Evolutionary conservation across 2,329 filamentous ascomycete genomes (phyloP).

Genomic region (Periconia macrospinosa): DNA sequence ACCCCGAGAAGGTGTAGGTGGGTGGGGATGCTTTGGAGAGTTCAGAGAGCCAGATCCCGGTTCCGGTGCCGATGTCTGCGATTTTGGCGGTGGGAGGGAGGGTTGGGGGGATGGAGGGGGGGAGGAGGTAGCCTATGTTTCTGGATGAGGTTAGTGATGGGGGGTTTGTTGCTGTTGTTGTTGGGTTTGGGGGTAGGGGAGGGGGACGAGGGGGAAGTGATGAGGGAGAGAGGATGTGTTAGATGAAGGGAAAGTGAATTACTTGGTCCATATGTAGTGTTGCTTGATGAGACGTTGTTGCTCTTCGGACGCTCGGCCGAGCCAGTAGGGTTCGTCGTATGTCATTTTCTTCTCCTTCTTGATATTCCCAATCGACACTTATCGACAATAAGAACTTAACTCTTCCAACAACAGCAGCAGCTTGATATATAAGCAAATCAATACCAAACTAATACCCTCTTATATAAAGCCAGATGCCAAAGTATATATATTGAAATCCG

Average conservation of each 20-base stretch:
- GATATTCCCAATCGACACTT: too few species aligned
- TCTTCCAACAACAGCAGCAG: too few species aligned
- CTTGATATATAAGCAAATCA: too few species aligned
- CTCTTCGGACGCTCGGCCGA: slow-evolving; percentile 26
- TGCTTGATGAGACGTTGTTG: slow-evolving; percentile 31
- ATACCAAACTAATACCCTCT: too few species aligned
- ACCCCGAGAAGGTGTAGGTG: slow-evolving; percentile 27
- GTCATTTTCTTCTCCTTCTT: background rate
- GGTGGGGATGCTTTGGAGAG: slow-evolving; percentile 19
- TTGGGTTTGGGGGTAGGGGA: background rate
- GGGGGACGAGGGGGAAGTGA: background rate
- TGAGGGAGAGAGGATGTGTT: background rate
- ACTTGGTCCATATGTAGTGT: slow-evolving; percentile 31
- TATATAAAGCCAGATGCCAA: too few species aligned
- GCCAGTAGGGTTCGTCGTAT: slow-evolving; percentile 28
- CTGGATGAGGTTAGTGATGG: slow-evolving; percentile 5
- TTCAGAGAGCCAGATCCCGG: slow-evolving; percentile 34
- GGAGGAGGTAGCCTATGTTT: slow-evolving; percentile 30
- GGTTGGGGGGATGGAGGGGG: slow-evolving; percentile 17
- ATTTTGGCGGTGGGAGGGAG: slow-evolving; percentile 27
- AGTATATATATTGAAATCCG: too few species aligned
- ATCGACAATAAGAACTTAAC: too few species aligned
- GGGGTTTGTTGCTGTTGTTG: background rate
- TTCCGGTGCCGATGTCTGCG: slow-evolving; percentile 34
- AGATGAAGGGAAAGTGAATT: background rate